Evolutionary conservation across 768 basidiomycete species (phyloP), one percentile per base, ranked within the genome.

Genomic region (Leccinum olivaceopallidum): DNA sequence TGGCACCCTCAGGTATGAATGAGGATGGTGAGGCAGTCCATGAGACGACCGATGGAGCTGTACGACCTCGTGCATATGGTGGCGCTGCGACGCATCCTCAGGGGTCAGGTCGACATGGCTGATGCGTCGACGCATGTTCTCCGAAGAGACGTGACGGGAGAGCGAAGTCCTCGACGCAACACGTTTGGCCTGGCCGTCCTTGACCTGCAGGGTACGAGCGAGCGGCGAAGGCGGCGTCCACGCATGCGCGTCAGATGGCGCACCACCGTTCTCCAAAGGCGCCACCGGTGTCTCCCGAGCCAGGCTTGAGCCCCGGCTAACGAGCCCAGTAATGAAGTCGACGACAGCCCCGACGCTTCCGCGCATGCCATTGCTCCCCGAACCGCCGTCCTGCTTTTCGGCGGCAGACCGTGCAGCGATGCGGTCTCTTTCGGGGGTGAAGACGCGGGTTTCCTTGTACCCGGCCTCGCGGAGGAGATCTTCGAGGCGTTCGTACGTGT

Each of bases 381-480:
- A 73, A 9, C 67, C 55, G 66, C 70, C 61, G 60, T 58, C 68
- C 37, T 56, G 63, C 36, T 67, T 72, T 63, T 59, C 67, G 9
- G 55, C 14, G 13, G 73, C 69, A 12, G 68, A 69, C 22, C 68
- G 67, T 44, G 44, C n/a, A 26, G 71, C 76, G 18, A 70, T 68
- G 42, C 83, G 81, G 60, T 93, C 90, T 5, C 81, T 78, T 73
- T 94, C 92, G 8, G 94, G 94, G 0, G 94, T 95, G 67, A 92
- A 90, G 12, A 97, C 82, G 48, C 94, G 83, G 4, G 93, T 95
- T 70, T 96, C 94, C 72, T 93, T 94, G 79, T 95, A 95, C 2
- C 94, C 94, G 1, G 92, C 92, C 71, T 94, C 90, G 54, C 85
- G 80, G 28, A 97, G 80, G 18, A 97, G 79, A 75, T 95, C 92